These are phyloP conservation scores for Atkinsonella hypoxylon DNA, from an alignment of 2,329 filamentous ascomycete species.

Conservation along the genomic window DNA sequence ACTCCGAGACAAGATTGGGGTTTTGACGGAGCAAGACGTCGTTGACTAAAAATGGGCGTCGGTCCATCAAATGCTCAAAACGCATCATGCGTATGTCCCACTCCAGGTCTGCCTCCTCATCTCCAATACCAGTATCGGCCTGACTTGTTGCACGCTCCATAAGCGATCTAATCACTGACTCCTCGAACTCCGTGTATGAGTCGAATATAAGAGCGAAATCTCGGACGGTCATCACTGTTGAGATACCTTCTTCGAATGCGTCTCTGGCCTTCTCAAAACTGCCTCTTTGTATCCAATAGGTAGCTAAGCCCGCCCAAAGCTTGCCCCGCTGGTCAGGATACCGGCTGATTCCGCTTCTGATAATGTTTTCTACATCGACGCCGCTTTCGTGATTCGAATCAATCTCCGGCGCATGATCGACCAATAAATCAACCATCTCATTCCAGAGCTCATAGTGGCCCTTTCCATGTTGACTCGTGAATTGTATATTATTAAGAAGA, in stretches of 20 bases:
- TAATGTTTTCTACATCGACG: slow-evolving; percentile 84
- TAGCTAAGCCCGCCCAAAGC: slow-evolving; percentile 86
- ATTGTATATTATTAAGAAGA: slow-evolving; percentile 79
- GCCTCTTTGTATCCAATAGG: slow-evolving; percentile 90
- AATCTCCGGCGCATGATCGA: slow-evolving; percentile 79
- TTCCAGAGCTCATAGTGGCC: slow-evolving; percentile 95
- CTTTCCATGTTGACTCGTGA: slow-evolving; percentile 86
- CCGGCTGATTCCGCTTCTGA: slow-evolving; percentile 78
- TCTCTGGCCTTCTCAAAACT: slow-evolving; percentile 89
- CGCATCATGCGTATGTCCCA: slow-evolving; percentile 95
- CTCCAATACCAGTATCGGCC: slow-evolving; percentile 63
- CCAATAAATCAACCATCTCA: slow-evolving; percentile 91
- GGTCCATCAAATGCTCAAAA: slow-evolving; percentile 96
- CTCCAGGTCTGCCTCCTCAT: slow-evolving; percentile 83
- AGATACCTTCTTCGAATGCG: slow-evolving; percentile 90
- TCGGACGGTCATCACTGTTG: slow-evolving; percentile 95
- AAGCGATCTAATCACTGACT: slow-evolving; percentile 81
- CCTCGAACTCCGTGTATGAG: slow-evolving; percentile 92
- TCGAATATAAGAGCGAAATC: slow-evolving; percentile 97
- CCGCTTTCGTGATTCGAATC: slow-evolving; percentile 69
- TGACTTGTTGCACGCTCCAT: slow-evolving; percentile 79
- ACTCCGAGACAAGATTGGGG: slow-evolving; percentile 89
- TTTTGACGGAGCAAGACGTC: slow-evolving; percentile 93
- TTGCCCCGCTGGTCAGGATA: slow-evolving; percentile 93
- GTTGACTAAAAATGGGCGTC: slow-evolving; percentile 88